Percentiles rank a stretch among this genome's conserved stretches.
These are phyloP conservation scores for Candida endomychidarum DNA, from an alignment of 805 yeast genomes.

Conservation along the genomic window DNA sequence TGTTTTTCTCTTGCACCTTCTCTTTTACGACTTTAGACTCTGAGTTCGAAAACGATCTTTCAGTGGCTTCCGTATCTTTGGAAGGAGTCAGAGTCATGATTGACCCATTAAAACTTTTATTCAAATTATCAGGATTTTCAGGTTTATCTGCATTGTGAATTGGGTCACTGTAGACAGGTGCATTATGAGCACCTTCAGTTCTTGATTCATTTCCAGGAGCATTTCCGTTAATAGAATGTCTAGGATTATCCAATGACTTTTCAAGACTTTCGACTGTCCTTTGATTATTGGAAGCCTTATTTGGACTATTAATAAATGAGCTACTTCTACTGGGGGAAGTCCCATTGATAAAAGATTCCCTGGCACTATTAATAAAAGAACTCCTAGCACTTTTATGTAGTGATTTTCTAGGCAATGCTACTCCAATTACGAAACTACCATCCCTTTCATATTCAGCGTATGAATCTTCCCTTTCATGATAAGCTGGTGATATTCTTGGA, in stretches of 20 bases:
- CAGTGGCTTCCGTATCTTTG: neutral
- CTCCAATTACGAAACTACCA: slow-evolving; percentile 9
- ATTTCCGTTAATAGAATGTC: neutral
- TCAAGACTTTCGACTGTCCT: neutral
- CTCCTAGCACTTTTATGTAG: neutral
- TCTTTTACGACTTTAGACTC: neutral
- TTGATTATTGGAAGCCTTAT: neutral
- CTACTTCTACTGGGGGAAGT: neutral
- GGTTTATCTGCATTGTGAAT: no score
- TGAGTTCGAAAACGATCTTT: no score
- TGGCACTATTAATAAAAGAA: neutral
- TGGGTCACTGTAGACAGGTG: no score
- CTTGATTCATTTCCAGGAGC: no score
- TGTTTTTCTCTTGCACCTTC: neutral
- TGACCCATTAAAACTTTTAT: no score
- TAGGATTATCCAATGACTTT: neutral
- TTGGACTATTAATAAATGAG: neutral
- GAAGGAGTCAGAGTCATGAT: slow-evolving; percentile 1
- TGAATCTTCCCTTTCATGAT: slow-evolving; percentile 6
- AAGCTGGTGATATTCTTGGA: slow-evolving; percentile 1
- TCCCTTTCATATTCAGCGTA: slow-evolving; percentile 10
- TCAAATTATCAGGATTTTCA: no score
- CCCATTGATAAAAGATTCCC: slow-evolving; percentile 1
- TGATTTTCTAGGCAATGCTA: slow-evolving; percentile 9
- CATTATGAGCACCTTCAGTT: no score